Evolutionary conservation across 345 rosid species (phyloP).

Genomic region (Mangifera indica): DNA sequence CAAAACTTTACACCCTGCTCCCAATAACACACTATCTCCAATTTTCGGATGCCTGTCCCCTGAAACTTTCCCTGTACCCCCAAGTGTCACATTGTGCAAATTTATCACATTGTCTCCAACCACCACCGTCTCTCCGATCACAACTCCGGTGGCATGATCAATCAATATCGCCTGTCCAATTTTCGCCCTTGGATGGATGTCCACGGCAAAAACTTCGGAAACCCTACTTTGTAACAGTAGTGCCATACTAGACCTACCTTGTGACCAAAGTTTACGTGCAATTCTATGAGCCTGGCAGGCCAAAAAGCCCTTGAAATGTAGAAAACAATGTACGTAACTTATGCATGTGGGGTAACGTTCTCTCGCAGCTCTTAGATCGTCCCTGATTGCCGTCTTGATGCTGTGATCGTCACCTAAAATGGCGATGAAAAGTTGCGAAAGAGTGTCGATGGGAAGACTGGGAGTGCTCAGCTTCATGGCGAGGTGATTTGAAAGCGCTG

Average conservation of each 20-base stretch:
- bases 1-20: conserved; percentile 23
- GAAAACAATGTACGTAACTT: conserved; percentile 16
- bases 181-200: conserved; percentile 28
- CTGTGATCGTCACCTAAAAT: conserved; percentile 8
- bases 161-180: conserved; percentile 22
- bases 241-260: conserved; percentile 14
- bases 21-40: conserved; percentile 18
- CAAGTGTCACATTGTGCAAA: conserved; percentile 28
- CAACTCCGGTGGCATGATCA: conserved; percentile 28
- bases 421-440: background rate
- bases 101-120: conserved; percentile 21
- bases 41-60: conserved; percentile 25
- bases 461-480: conserved; percentile 22
- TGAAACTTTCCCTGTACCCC: conserved; percentile 21
- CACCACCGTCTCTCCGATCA: conserved; percentile 24
- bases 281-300: conserved; percentile 22
- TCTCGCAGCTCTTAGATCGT: conserved; percentile 14
- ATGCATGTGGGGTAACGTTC: conserved; percentile 26
- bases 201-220: conserved; percentile 22
- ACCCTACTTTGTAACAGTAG: conserved; percentile 20
- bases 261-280: conserved; percentile 25
- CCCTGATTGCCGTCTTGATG: conserved; percentile 15
- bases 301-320: background rate
- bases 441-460: background rate
- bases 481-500: conserved; percentile 18